Conservation (phyloP, 2,329 filamentous ascomycete species). For the Xylariaceae sp. region DNA sequence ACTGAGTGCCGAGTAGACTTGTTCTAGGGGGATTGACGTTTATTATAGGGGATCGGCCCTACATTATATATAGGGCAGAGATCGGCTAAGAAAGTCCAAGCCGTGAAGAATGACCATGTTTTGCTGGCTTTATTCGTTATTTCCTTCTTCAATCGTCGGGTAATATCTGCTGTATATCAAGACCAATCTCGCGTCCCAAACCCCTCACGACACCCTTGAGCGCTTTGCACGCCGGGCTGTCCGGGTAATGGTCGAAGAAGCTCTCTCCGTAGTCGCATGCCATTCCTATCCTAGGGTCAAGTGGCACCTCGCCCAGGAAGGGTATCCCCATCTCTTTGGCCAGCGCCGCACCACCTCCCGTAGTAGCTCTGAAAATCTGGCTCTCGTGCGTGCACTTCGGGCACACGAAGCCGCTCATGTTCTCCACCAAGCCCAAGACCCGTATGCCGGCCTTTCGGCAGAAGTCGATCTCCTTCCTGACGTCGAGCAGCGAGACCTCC, state of each 20-base stretch:
- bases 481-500: slow-evolving; percentile 88
- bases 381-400: slow-evolving; percentile 81
- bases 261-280: slow-evolving; percentile 97
- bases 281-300: slow-evolving; percentile 94
- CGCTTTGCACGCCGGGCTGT: slow-evolving; percentile 86
- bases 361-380: slow-evolving; percentile 89
- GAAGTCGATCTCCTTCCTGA: slow-evolving; percentile 97
- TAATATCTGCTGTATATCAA: slow-evolving; percentile 59
- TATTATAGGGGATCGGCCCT: neutral
- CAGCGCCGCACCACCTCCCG: slow-evolving; percentile 79
- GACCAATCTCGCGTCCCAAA: slow-evolving; percentile 67
- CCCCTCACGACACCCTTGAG: slow-evolving; percentile 78
- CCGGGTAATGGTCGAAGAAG: slow-evolving; percentile 91
- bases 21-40: neutral
- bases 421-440: slow-evolving; percentile 89
- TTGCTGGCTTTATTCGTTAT: slow-evolving; percentile 18
- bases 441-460: slow-evolving; percentile 91
- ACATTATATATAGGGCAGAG: neutral
- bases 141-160: slow-evolving; percentile 41
- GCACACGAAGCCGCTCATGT: slow-evolving; percentile 97
- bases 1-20: slow-evolving; percentile 43
- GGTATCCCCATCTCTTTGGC: slow-evolving; percentile 86
- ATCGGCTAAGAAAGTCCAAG: neutral
- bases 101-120: slow-evolving; percentile 10
- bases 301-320: slow-evolving; percentile 85